Base-by-base conservation (phyloP, 108 stramenopile species). In the Stephanodiscus triporus region DNA sequence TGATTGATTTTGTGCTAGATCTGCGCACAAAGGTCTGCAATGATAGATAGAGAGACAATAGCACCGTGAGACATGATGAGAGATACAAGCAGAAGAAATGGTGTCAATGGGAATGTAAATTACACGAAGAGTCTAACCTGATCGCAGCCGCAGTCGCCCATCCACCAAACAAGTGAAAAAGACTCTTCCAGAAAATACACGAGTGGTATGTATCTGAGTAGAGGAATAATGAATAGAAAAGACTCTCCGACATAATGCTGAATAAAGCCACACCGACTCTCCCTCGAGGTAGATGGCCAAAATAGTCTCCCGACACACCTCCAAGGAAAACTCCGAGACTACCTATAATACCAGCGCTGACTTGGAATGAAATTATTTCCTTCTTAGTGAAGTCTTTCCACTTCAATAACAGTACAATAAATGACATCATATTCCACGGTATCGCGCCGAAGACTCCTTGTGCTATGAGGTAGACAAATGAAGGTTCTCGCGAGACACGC, bases 371-470 rank as follows among this genome's bases (percentile, higher is more conserved):
- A n/a, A 81, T 80, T 62, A 84, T 84, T 73, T 86, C 80, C 57
- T 77, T 48, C 48, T 76, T 81, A 10, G 80, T 73, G 38, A 84
- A 83, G 1, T 72, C 80, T 66, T 83, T 73, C 85, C 85, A 86
- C 58, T 86, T 80, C 19, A 84, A 60, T 48, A 86, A 42, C 9
- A 86, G 68, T 30, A 86, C 50, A n/a, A 84, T 32, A 64, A 84
- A 86, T n/a, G 50, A 43, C 85, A 86, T 86, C 70, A 83, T 83
- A 50, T 86, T 82, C 85, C 85, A 86, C 17, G 85, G 85, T 20
- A 76, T 86, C 8, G 82, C 79, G 34, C 73, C 73, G 53, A 78
- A 85, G 6, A 82, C n/a, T 14, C 85, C 85, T 58, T 82, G 85
- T 24, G 81, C 85, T 17, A 86, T 82, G 40, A 86, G 62, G 59